Evolutionary conservation across 441 rosid species (phyloP).

Genomic region (Geranium incanum): DNA sequence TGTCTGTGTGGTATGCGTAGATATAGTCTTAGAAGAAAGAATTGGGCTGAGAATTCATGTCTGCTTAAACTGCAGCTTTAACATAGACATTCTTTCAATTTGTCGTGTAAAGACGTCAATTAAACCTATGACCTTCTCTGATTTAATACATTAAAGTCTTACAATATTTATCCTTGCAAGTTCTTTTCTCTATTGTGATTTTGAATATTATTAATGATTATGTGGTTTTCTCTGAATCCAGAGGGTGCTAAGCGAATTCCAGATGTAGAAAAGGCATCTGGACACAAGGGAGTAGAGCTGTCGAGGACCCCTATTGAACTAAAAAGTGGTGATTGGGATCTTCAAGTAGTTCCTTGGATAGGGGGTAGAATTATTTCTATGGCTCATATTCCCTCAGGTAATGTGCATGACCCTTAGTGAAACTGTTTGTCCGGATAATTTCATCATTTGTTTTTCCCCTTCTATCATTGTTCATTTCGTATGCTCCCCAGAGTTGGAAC

Average conservation of each 20-base stretch:
- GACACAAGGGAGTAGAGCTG: conserved; percentile 60
- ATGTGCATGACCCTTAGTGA: conserved; percentile 11
- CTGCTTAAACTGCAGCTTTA: background rate
- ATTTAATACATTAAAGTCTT: background rate
- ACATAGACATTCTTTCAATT: background rate
- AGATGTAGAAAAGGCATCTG: conserved; percentile 46
- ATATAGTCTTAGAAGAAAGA: background rate
- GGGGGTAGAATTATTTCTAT: conserved; percentile 92
- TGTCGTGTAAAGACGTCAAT: background rate
- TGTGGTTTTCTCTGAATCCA: conserved; percentile 29
- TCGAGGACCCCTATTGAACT: conserved; percentile 55
- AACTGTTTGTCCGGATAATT: background rate
- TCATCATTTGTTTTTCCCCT: background rate
- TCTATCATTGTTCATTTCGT: background rate
- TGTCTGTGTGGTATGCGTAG: background rate
- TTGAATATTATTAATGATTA: conserved; percentile 3
- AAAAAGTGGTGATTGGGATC: conserved; percentile 63
- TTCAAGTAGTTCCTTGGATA: conserved; percentile 81
- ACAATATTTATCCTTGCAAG: background rate
- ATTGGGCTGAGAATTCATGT: background rate
- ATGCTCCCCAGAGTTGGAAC: no score
- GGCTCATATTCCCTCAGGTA: conserved; percentile 89
- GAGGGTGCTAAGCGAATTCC: conserved; percentile 55
- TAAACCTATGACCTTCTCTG: background rate
- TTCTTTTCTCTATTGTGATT: background rate